These are phyloP conservation scores for Rhodamnia argentea DNA, from an alignment of 345 rosid genomes.

Conservation along the genomic window DNA sequence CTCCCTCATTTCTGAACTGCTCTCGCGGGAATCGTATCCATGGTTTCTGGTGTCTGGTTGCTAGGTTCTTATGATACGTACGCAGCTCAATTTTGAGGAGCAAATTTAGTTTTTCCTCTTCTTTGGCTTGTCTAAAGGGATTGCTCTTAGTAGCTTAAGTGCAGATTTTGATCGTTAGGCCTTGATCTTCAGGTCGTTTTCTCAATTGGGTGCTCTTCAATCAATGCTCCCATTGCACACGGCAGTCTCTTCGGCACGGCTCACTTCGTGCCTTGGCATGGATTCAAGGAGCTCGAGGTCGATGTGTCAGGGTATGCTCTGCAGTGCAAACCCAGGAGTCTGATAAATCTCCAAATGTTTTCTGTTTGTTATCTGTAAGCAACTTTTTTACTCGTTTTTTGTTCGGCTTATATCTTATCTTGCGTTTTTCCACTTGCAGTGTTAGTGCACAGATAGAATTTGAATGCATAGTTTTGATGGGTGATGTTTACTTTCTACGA, in stretches of 20 bases:
- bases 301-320: slow-evolving; percentile 97
- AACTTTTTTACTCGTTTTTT: slow-evolving; percentile 15
- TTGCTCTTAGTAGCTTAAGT: background rate
- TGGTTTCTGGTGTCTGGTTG: background rate
- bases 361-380: slow-evolving; percentile 60
- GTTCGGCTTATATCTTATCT: background rate
- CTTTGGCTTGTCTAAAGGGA: background rate
- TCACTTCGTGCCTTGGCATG: slow-evolving; percentile 79
- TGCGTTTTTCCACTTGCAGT: background rate
- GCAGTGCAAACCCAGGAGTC: slow-evolving; percentile 96
- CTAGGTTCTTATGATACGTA: background rate
- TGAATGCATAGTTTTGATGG: background rate
- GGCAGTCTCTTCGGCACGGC: slow-evolving; percentile 77
- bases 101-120: background rate
- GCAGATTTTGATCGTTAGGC: background rate
- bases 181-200: slow-evolving; percentile 41
- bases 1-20: background rate
- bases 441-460: background rate
- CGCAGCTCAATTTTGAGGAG: background rate
- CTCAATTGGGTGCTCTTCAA: slow-evolving; percentile 60
- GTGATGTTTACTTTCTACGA: background rate
- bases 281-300: slow-evolving; percentile 73
- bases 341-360: slow-evolving; percentile 53
- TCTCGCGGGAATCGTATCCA: background rate
- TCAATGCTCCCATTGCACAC: slow-evolving; percentile 79